phyloP scores from a whole-genome alignment of 2,329 filamentous ascomycete species.

The Diplodia scrobiculata region DNA sequence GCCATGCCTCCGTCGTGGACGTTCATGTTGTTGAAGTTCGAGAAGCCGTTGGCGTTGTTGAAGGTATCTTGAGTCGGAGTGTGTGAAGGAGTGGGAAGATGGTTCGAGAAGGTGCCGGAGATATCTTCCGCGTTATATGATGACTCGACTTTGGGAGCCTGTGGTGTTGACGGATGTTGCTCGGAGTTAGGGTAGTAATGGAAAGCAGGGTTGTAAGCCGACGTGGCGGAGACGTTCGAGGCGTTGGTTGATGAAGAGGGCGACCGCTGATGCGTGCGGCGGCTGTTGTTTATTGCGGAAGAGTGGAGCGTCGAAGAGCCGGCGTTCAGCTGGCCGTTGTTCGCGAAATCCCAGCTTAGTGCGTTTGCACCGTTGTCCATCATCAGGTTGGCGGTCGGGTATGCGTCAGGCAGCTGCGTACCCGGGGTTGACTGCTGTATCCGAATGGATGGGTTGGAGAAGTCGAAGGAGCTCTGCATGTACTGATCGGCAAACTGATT shows the following conservation, averaged over 20 bases:
- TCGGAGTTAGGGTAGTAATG: conserved; percentile 52
- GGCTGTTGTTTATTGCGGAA: conserved; percentile 19
- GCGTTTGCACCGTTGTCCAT: conserved; percentile 39
- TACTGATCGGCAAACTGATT: conserved; percentile 22
- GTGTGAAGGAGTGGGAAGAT: conserved; percentile 58
- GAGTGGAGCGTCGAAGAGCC: conserved; percentile 7
- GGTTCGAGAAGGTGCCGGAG: conserved; percentile 52
- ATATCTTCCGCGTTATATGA: conserved; percentile 41
- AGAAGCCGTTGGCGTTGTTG: conserved; percentile 50
- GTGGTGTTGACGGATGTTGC: conserved; percentile 45
- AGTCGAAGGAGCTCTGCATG: conserved; percentile 35
- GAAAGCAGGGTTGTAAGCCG: conserved; percentile 36
- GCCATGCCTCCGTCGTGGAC: conserved; percentile 45
- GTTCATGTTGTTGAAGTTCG: conserved; percentile 47
- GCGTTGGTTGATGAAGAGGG: conserved; percentile 46
- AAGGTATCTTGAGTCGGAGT: conserved; percentile 57
- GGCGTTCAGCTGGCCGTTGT: conserved; percentile 36
- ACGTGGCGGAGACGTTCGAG: conserved; percentile 42
- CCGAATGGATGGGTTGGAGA: conserved; percentile 44
- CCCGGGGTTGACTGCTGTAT: conserved; percentile 48
- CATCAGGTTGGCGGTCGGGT: conserved; percentile 35
- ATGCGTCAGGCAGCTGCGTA: conserved; percentile 39
- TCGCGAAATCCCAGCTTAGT: conserved; percentile 41
- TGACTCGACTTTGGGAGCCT: conserved; percentile 40
- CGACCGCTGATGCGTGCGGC: conserved; percentile 42